Base-by-base conservation (phyloP, 2,329 filamentous ascomycete genomes). In the Xylariales sp. region DNA sequence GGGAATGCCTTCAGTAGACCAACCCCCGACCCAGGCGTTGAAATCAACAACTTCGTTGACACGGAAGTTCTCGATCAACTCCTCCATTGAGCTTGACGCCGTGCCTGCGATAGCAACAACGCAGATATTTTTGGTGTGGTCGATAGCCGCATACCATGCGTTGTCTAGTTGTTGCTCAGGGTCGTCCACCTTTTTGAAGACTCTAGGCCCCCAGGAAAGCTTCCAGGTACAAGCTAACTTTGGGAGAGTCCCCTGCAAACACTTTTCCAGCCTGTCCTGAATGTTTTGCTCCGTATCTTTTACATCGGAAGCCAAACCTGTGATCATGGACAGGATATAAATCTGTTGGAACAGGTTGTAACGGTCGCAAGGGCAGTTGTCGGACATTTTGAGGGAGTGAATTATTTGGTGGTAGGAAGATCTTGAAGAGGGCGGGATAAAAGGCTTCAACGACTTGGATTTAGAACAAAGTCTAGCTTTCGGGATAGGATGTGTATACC, bases 61-160 rank as follows among this genome's bases (percentile, higher is more conserved):
- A 1, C 45, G 8, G 0, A 64, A 3, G n/a, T 64, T 53, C 57
- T 64, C 34, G 52, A 45, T 34, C 16, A 64, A 8, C 16, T 58
- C 46, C 45, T 28, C 34, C 16, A 2, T 5, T 8, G 61, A 64
- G 32, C 57, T 36, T 2, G 28, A 18, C 1, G 45, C 45, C 12
- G 53, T 64, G 34, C 61, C 53, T 23, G 61, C 61, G 45, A 64
- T 64, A 23, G 62, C 54, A 64, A 64, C 36, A 32, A 64, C 54
- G 30, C 62, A 64, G 5, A 64, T 8, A 12, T 52, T 57, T 34
- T 64, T 53, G 2, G 28, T 58, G 2, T 64, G 53, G n/a, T 64
- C 61, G 6, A 64, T 28, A 10, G 53, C 61, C 3, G 61, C 61
- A 32, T 36, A 58, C 61, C 61, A 64, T 45, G 45, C 54, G 8